Evolutionary conservation across 345 rosid species (phyloP), one percentile per base, ranked within the genome.

Genomic region (Lenwebbia sp.): DNA sequence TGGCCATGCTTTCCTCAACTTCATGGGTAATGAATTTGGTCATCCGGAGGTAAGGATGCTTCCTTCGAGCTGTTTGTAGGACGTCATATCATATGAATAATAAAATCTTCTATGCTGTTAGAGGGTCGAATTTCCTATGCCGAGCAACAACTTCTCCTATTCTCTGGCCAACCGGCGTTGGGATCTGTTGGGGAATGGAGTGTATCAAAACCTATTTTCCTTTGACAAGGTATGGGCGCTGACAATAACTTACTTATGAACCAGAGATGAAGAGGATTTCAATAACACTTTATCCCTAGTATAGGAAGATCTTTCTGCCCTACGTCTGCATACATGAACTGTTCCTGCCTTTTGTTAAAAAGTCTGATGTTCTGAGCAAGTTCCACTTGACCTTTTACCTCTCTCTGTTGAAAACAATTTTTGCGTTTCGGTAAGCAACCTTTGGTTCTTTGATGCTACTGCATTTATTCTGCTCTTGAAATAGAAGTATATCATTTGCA

Each of bases 1-100:
- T 84, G 99, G 97, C 81, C 90, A 41, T 88, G 98, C 96, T 88
- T 97, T 94, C 92, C 99, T 97, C 87, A 97, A 93, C 88, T 97
- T 97, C 91, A 96, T 96, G 96, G 99, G 99, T 86, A 96, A 97
- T 84, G 99, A 97, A 92, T 97, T 97, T 91, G 99, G 96, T 88
- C 99, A 97, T 92, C 98, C 99, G 49, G 89, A 91, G 93, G 99
- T 96, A 87, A 13, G 74, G 87, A 89, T 53, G 70, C 82, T 65
- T 57, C 55, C 13, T 76, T 87, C 37, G 33, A 58, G 57, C 84
- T 65, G 58, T 83, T 26, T 19, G 30, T 44, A 88, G 83, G 44
- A 54, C 55, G 41, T 74, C 10, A 25, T 75, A 56, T 51, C 65
- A 83, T 84, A 56, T 86, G 82, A 85, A 86, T 92, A 87, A 91